These are phyloP conservation scores for Leptographium radiaticola DNA, from an alignment of 2,329 filamentous ascomycete species.

Conservation along the genomic window DNA sequence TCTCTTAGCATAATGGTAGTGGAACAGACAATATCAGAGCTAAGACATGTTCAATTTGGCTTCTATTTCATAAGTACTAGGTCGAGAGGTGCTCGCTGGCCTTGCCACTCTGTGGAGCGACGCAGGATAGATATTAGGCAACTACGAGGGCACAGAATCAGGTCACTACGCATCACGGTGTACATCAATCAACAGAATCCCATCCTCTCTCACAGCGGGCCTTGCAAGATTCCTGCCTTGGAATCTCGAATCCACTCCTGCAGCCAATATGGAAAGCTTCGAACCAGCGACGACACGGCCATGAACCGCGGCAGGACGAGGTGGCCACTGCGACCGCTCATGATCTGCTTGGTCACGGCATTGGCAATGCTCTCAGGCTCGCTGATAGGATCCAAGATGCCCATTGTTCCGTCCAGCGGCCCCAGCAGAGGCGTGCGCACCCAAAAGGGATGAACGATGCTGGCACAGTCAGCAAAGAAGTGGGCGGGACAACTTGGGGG, in stretches of 20 bases:
- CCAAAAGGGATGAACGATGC: constrained; percentile 8
- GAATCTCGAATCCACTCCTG: constrained; percentile 3
- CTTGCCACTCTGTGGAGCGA: no score
- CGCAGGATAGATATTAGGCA: no score
- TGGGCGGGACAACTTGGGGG: not conserved
- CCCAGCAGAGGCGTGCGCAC: constrained; percentile 5
- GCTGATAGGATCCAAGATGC: constrained; percentile 44
- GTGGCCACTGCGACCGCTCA: constrained; percentile 43
- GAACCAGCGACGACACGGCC: constrained; percentile 26
- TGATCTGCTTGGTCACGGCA: constrained; percentile 45
- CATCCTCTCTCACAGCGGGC: no score
- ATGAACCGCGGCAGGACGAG: constrained; percentile 38
- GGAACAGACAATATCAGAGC: no score
- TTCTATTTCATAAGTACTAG: no score
- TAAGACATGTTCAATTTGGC: no score
- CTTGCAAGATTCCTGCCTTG: not conserved
- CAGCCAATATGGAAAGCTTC: constrained; percentile 31
- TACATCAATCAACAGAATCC: no score
- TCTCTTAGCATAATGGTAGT: no score
- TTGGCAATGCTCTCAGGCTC: constrained; percentile 52
- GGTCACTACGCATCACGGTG: no score
- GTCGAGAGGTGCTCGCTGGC: no score
- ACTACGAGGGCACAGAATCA: no score
- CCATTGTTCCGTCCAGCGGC: constrained; percentile 47
- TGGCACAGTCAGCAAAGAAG: not conserved